Percentiles rank a stretch among this genome's conserved stretches.
Evolutionary conservation across 352 stramenopile species (phyloP).

Genomic region (Globisporangium solare): DNA sequence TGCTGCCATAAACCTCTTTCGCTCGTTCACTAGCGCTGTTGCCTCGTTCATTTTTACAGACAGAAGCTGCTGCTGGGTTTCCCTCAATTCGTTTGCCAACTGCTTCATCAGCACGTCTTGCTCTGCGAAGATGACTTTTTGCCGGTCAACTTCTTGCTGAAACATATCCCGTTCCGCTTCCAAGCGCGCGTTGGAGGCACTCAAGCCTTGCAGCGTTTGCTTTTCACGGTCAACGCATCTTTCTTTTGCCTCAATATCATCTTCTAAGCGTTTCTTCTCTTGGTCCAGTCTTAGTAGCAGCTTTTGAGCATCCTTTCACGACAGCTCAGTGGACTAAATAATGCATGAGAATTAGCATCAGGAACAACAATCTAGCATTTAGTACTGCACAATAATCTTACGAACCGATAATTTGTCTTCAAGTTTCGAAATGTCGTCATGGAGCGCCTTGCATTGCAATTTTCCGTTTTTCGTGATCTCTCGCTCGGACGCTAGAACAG

Average conservation of each 20-base stretch:
- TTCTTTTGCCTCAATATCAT: slow-evolving; percentile 6
- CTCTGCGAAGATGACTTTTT: slow-evolving; percentile 14
- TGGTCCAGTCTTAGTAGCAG: slow-evolving; percentile 11
- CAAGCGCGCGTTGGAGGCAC: slow-evolving; percentile 18
- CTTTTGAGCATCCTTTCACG: slow-evolving; percentile 6
- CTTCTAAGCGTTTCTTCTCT: slow-evolving; percentile 22
- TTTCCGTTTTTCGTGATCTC: slow-evolving; percentile 10
- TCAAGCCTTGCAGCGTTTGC: slow-evolving; percentile 10
- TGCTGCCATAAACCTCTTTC: slow-evolving; percentile 42
- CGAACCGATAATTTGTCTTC: slow-evolving; percentile 14
- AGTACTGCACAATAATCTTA: neutral
- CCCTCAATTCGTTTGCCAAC: slow-evolving; percentile 22
- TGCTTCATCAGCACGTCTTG: slow-evolving; percentile 25
- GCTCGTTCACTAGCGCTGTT: slow-evolving; percentile 41
- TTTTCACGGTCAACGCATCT: slow-evolving; percentile 3
- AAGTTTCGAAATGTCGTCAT: slow-evolving; percentile 8
- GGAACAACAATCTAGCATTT: neutral
- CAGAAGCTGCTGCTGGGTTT: slow-evolving; percentile 49
- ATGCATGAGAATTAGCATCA: neutral
- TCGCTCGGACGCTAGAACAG: slow-evolving; percentile 8
- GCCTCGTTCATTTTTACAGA: slow-evolving; percentile 50
- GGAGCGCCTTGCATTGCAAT: slow-evolving; percentile 4
- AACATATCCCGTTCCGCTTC: slow-evolving; percentile 18
- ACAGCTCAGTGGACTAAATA: slow-evolving; percentile 4
- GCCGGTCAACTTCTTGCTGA: slow-evolving; percentile 18